Evolutionary conservation across 2,329 filamentous ascomycete genomes (phyloP), one percentile per base, ranked within the genome.

Genomic region (Colletotrichum truncatum): DNA sequence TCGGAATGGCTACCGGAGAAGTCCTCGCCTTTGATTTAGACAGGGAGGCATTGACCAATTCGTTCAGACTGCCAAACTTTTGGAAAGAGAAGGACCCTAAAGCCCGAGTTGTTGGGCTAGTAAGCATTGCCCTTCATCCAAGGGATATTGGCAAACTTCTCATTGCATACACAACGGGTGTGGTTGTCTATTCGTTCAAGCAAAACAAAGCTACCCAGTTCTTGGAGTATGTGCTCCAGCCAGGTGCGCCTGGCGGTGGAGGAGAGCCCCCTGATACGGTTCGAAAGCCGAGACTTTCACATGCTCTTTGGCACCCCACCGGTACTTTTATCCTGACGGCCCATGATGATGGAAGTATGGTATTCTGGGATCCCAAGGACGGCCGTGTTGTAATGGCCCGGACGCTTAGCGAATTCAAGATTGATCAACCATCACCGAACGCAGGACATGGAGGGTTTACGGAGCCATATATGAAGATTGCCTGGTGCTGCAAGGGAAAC

Each of bases 401-500:
- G 71, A 97, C 93, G 0, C 78, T 98, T 30, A 87, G 90, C 59
- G 88, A 93, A 61, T 87, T 87, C 4, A 87, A 93, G 71, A 82
- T 98, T 58, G 87, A 98, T 70, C 86, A 90, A 67, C 89, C 91
- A 3, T 84, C 84, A 0, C 75, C 82, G 12, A 71, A 80, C 1
- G 78, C 84, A 4, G 84, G 83, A 1, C 83, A 82, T 1, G 81
- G 89, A 41, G 84, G 84, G 14, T 78, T 91, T 12, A 91, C 92
- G 67, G 91, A 93, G 59, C 93, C 93, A 1, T 91, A 95, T 66
- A 87, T 88, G 66, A 90, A 89, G 67, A 89, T 98, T 60, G 87
- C 90, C 1, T 99, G 96, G 96, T 99, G 96, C 78, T 95, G 93
- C 62, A 98, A 98, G 75, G 86, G 90, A 65, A 97, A 98, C 73